These are phyloP conservation scores for Chlamydomonas asymmetrica DNA, from an alignment of 139 green algal species.

Conservation along the genomic window DNA sequence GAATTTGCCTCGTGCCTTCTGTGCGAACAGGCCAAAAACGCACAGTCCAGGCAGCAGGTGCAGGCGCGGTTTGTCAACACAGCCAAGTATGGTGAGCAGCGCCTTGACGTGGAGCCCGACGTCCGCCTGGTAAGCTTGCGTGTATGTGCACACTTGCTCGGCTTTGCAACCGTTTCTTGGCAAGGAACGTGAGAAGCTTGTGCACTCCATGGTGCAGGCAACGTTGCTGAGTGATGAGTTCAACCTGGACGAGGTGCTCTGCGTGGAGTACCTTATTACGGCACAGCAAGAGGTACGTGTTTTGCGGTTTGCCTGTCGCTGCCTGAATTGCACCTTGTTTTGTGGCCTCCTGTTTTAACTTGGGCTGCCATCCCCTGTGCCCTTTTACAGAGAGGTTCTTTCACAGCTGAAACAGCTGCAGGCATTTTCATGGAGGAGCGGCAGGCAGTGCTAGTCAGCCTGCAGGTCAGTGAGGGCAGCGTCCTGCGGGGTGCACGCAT, in stretches of 20 bases:
- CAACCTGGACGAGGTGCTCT: constrained; percentile 66
- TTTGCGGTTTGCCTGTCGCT: not conserved
- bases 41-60: constrained; percentile 55
- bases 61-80: constrained; percentile 43
- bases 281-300: constrained; percentile 64
- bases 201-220: constrained; percentile 34
- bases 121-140: constrained; percentile 43
- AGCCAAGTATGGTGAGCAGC: constrained; percentile 47
- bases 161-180: not conserved
- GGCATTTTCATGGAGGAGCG: constrained; percentile 69
- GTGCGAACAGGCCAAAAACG: too few species aligned
- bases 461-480: constrained; percentile 21
- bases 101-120: constrained; percentile 69
- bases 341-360: too few species aligned
- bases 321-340: not conserved
- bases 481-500: constrained; percentile 29
- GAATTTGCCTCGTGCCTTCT: too few species aligned
- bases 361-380: too few species aligned
- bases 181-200: not conserved
- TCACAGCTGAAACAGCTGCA: constrained; percentile 50
- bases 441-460: constrained; percentile 36
- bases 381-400: constrained; percentile 32
- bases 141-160: not conserved
- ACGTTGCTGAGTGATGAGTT: constrained; percentile 65
- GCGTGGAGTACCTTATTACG: constrained; percentile 59